Base-by-base conservation (phyloP, 2,329 filamentous ascomycete species). In the Xylariaceae sp. region DNA sequence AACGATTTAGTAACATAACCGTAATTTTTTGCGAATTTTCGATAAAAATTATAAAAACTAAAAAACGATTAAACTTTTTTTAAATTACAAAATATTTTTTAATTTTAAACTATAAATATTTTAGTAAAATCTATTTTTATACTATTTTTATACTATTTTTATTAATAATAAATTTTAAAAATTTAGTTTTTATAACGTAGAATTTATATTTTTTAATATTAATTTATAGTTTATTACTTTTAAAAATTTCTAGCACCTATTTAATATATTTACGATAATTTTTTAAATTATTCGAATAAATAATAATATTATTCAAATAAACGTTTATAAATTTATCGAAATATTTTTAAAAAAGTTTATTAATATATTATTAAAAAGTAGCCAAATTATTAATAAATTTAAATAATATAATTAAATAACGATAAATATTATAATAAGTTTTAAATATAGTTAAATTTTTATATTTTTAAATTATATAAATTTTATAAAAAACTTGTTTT, bases 41-140 rank as follows among this genome's bases (percentile, higher is more conserved):
- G 8, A 29, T 29, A 44, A 48, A 44, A 32, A 42, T 48, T 35
- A 21, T 39, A 29, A 44, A 44, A 3, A 16, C 22, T 40, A 44
- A 29, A 36, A 48, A 48, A 0, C 10, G n/a, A 20, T 43, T 19
- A 22, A 39, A 22, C 35, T n/a, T 36, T 40, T 44, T 35, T 44
- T 17, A 36, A 8, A 17, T 35, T 20, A 14, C 6, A 34, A 2
- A 25, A 25, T 4, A 23, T n/a, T n/a, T n/a, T n/a, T 2, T 41
- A 42, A 32, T 21, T 37, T 42, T 22, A 38, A 20, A 25, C 27
- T 35, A 21, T 32, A 12, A 22, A 42, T 20, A n/a, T n/a, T n/a
- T n/a, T n/a, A n/a, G n/a, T n/a, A n/a, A n/a, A n/a, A n/a, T n/a
- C n/a, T n/a, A n/a, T n/a, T n/a, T n/a, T n/a, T n/a, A n/a, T n/a